Evolutionary conservation across 495 filamentous ascomycete species (phyloP).

Genomic region (Podospora bellae-mahoneyi): DNA sequence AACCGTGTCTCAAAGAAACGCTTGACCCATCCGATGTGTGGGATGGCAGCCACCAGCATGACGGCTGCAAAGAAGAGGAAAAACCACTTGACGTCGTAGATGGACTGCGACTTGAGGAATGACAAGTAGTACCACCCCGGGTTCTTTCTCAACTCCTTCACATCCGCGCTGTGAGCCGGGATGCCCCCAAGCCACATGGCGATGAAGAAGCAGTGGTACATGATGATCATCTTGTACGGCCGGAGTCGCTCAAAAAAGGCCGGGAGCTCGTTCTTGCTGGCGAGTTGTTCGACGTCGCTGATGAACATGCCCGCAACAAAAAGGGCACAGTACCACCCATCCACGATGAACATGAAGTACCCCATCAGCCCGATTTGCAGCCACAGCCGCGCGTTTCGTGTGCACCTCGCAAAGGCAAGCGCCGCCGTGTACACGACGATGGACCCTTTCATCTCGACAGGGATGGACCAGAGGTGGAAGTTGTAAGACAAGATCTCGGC

Average conservation of each 20-base stretch:
- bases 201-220: slow-evolving; percentile 43
- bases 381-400: slow-evolving; percentile 33
- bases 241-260: slow-evolving; percentile 34
- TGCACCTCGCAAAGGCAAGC: slow-evolving; percentile 39
- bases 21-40: slow-evolving; percentile 42
- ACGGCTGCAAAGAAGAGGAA: slow-evolving; percentile 51
- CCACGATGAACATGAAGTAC: slow-evolving; percentile 47
- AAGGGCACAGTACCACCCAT: slow-evolving; percentile 44
- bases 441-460: slow-evolving; percentile 42
- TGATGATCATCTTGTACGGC: slow-evolving; percentile 43
- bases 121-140: slow-evolving; percentile 47
- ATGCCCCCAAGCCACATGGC: slow-evolving; percentile 47
- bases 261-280: slow-evolving; percentile 40
- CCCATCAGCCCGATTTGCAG: slow-evolving; percentile 33
- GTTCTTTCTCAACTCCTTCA: slow-evolving; percentile 35
- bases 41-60: slow-evolving; percentile 53
- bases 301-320: slow-evolving; percentile 49
- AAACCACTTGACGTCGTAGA: slow-evolving; percentile 49
- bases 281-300: slow-evolving; percentile 48
- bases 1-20: slow-evolving; percentile 56
- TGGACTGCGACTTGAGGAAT: slow-evolving; percentile 49
- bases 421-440: slow-evolving; percentile 48
- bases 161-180: slow-evolving; percentile 37
- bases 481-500: slow-evolving; percentile 41
- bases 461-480: slow-evolving; percentile 44